phyloP scores from a whole-genome alignment of 495 filamentous ascomycete species.

The Halenospora varia region DNA sequence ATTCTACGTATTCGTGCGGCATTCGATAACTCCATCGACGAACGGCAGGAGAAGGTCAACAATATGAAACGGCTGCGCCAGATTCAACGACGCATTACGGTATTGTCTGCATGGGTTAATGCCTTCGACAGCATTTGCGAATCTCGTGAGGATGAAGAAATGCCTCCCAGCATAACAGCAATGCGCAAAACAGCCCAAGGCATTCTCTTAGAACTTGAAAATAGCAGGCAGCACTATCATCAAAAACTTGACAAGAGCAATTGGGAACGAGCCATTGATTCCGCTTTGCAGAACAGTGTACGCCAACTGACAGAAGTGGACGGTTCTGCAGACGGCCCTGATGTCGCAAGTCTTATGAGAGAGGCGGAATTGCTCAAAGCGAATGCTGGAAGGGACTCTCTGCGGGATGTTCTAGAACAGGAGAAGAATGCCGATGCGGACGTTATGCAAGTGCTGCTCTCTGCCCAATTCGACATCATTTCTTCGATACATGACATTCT shows the following conservation, averaged over 20 bases:
- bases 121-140: conserved; percentile 86
- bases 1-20: conserved; percentile 74
- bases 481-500: conserved; percentile 75
- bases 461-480: conserved; percentile 89
- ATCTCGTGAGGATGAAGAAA: conserved; percentile 60
- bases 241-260: conserved; percentile 71
- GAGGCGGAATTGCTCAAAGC: conserved; percentile 84
- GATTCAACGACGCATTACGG: conserved; percentile 76
- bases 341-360: conserved; percentile 65
- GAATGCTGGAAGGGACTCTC: conserved; percentile 76
- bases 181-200: conserved; percentile 88
- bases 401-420: conserved; percentile 73
- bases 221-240: conserved; percentile 84
- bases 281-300: conserved; percentile 81
- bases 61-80: conserved; percentile 80
- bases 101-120: conserved; percentile 86
- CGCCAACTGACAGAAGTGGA: conserved; percentile 72
- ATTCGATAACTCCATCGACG: conserved; percentile 75
- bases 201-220: conserved; percentile 80
- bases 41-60: conserved; percentile 72
- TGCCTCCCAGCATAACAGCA: conserved; percentile 59
- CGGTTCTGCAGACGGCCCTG: conserved; percentile 60
- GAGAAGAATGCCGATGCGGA: conserved; percentile 77
- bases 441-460: conserved; percentile 74
- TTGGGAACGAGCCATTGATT: conserved; percentile 83